Base-by-base conservation (phyloP, 2,329 filamentous ascomycete genomes). In the Blumeria graminis region DNA sequence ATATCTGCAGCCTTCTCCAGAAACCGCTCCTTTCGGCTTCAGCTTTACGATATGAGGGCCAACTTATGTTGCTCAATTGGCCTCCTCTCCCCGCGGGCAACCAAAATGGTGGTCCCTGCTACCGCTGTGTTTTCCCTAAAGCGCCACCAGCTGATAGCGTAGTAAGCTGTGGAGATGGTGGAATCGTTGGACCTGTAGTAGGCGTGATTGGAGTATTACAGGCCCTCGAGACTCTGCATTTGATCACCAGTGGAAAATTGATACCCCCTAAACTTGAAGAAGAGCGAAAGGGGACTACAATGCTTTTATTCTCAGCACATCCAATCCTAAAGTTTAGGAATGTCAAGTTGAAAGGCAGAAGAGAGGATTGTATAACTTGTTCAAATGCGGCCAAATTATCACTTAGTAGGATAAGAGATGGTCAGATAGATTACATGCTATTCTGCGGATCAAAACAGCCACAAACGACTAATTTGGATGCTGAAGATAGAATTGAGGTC, bases 201-300 rank as follows among this genome's bases (percentile, higher is more conserved):
- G 92, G 92, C 0, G 76, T 81, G 0, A 95, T 98, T 86, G 92
- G 92, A 7, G 81, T 94, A 0, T 70, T 96, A 57, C 92, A 96
- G 70, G 90, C 92, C 0, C 72, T 94, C 1, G 88, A 96, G 69
- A 81, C 86, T 0, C 81, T 96, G 63, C 92, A 93, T 66, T 68
- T 95, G n/a, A 74, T 95, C 14, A 74, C 78, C 3, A 63, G 63
- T 48, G 63, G 57, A 56, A 65, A 57, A 57, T 52, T 65, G 28
- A 28, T 36, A 18, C 58, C 18, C 32, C 32, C 9, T 28, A 54
- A 64, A 8, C 64, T 66, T 6, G 60, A 14, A 50, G 56, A 7
- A 60, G 60, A 2, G 61, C 60, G 0, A 61, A 46, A 43, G 35
- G 56, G 64, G 46, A 56, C 62, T 48, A 58, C 56, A 41, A 66